Percentiles rank a stretch among this genome's conserved stretches.
phyloP scores from a whole-genome alignment of 768 basidiomycete genomes.

The Termitomyces sp. region DNA sequence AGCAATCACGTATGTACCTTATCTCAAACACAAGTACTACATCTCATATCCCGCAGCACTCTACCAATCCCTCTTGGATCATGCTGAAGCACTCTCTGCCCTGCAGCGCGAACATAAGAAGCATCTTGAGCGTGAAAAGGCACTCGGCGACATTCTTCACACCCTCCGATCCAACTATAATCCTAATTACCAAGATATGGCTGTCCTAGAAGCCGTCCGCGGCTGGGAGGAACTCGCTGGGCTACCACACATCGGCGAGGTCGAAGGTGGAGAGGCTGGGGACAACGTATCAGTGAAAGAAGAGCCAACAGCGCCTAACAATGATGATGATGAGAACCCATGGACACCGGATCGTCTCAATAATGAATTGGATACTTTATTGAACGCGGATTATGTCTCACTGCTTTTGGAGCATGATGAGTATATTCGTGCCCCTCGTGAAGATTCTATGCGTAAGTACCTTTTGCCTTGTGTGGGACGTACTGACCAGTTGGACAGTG shows the following conservation, averaged over 20 bases:
- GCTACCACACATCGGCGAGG: slow-evolving; percentile 67
- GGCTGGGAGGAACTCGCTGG: slow-evolving; percentile 81
- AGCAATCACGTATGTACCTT: slow-evolving; percentile 67
- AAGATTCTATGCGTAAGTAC: slow-evolving; percentile 52
- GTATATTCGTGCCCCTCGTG: slow-evolving; percentile 43
- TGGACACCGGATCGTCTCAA: slow-evolving; percentile 61
- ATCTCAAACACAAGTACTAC: background rate
- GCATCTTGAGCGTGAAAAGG: slow-evolving; percentile 68
- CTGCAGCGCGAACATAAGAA: slow-evolving; percentile 68
- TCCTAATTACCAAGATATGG: slow-evolving; percentile 99
- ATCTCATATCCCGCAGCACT: slow-evolving; percentile 47
- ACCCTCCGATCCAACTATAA: slow-evolving; percentile 84
- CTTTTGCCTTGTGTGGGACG: background rate
- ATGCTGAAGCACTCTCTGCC: slow-evolving; percentile 71
- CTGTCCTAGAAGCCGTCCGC: slow-evolving; percentile 91
- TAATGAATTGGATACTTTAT: slow-evolving; percentile 46
- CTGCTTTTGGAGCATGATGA: slow-evolving; percentile 77
- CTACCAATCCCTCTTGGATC: slow-evolving; percentile 66
- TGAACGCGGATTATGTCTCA: slow-evolving; percentile 65
- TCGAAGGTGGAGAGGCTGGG: slow-evolving; percentile 38
- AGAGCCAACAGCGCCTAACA: slow-evolving; percentile 31
- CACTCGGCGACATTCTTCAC: slow-evolving; percentile 79
- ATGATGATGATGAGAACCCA: slow-evolving; percentile 43
- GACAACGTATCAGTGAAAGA: slow-evolving; percentile 28
- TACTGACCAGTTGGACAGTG: slow-evolving; percentile 39